These are phyloP conservation scores for Penicillium sp. DNA, from an alignment of 2,329 filamentous ascomycete genomes.

Conservation along the genomic window DNA sequence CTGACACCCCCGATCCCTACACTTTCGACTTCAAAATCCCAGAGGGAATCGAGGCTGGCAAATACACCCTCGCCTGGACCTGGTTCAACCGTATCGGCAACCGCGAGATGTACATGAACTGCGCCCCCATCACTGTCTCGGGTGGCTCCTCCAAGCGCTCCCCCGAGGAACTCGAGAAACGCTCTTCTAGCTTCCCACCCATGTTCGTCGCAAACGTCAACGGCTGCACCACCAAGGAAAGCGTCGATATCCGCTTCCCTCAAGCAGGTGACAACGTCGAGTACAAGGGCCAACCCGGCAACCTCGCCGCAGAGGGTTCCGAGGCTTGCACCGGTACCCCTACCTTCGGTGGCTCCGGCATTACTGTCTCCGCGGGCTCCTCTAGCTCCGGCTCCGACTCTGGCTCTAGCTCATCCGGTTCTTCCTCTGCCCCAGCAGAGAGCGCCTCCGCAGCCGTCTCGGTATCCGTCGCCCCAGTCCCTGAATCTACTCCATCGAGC, in stretches of 20 bases:
- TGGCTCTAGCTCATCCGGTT: conserved; percentile 7
- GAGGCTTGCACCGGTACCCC: conserved; percentile 26
- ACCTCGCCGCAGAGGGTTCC: conserved; percentile 27
- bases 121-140: conserved; percentile 62
- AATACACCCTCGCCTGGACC: conserved; percentile 79
- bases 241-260: conserved; percentile 57
- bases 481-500: conserved; percentile 5
- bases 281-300: conserved; percentile 36
- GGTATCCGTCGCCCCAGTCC: background rate
- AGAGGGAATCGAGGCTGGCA: conserved; percentile 59
- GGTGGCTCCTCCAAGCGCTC: conserved; percentile 41
- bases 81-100: conserved; percentile 93
- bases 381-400: conserved; percentile 8
- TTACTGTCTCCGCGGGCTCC: conserved; percentile 18
- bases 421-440: conserved; percentile 4
- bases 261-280: conserved; percentile 55
- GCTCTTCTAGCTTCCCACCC: conserved; percentile 55
- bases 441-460: background rate
- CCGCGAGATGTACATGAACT: conserved; percentile 98
- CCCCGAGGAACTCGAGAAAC: conserved; percentile 39
- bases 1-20: conserved; percentile 42
- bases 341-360: conserved; percentile 29
- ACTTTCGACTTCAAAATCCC: conserved; percentile 66
- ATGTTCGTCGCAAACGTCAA: conserved; percentile 69
- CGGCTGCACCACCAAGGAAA: conserved; percentile 49